These are phyloP conservation scores for Boletus vermiculosoides DNA, from an alignment of 768 basidiomycete species.

Conservation along the genomic window DNA sequence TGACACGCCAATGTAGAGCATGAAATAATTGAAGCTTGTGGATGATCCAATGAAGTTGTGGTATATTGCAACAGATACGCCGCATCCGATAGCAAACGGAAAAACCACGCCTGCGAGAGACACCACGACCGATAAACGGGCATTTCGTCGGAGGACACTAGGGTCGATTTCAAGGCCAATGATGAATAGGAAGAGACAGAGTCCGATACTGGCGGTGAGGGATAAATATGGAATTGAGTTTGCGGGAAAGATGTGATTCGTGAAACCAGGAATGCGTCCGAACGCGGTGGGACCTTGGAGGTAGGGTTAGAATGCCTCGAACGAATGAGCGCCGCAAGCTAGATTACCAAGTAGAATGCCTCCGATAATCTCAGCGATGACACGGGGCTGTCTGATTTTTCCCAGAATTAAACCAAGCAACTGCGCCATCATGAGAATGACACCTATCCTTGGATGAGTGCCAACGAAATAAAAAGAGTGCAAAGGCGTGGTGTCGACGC, in stretches of 20 bases:
- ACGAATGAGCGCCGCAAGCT: slow-evolving; percentile 28
- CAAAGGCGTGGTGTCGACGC: slow-evolving; percentile 20
- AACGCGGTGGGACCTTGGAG: slow-evolving; percentile 48
- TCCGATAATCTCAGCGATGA: slow-evolving; percentile 90
- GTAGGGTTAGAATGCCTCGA: slow-evolving; percentile 47
- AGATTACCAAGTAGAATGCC: slow-evolving; percentile 75
- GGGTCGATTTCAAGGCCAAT: slow-evolving; percentile 91
- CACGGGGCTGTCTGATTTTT: slow-evolving; percentile 83
- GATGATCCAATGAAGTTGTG: slow-evolving; percentile 60
- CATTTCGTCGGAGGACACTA: slow-evolving; percentile 73
- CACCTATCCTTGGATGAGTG: slow-evolving; percentile 34
- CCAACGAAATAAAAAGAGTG: not conserved
- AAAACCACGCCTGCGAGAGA: slow-evolving; percentile 79
- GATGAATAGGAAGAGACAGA: slow-evolving; percentile 88
- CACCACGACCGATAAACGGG: slow-evolving; percentile 61
- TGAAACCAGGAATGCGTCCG: slow-evolving; percentile 88
- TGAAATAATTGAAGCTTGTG: slow-evolving; percentile 79
- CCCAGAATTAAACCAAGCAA: slow-evolving; percentile 61
- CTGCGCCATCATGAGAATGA: slow-evolving; percentile 85
- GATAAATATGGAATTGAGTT: slow-evolving; percentile 72
- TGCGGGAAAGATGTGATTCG: slow-evolving; percentile 77
- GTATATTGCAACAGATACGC: slow-evolving; percentile 71
- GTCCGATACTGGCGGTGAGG: slow-evolving; percentile 86
- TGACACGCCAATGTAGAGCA: slow-evolving; percentile 92
- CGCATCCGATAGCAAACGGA: slow-evolving; percentile 87